A percentile compares a stretch with the other conserved stretches of the same genome.
These are phyloP conservation scores for Coemansia sp. DNA, from an alignment of 192 early-diverging fungal genomes.

Conservation along the genomic window DNA sequence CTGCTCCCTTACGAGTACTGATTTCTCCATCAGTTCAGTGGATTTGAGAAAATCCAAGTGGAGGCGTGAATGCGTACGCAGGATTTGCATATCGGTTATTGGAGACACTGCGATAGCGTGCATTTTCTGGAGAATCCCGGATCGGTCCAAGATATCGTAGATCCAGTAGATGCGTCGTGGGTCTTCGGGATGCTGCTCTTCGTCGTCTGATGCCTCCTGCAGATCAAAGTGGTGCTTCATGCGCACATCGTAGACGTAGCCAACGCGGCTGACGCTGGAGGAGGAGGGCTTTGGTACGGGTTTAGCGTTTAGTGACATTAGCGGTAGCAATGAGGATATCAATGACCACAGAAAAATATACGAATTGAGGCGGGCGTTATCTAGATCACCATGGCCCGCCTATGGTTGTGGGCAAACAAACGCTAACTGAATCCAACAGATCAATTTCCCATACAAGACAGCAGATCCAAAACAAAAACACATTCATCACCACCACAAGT, in stretches of 20 bases:
- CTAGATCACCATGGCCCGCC: too few species aligned
- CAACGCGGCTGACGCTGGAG: too few species aligned
- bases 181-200: conserved; percentile 69
- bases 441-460: too few species aligned
- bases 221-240: conserved; percentile 69
- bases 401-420: too few species aligned
- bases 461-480: too few species aligned
- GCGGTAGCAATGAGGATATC: too few species aligned
- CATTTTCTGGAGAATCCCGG: conserved; percentile 57
- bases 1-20: conserved; percentile 45
- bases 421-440: too few species aligned
- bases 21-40: conserved; percentile 55
- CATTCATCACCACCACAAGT: too few species aligned
- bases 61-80: conserved; percentile 58
- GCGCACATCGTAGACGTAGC: conserved; percentile 63
- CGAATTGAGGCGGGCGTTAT: too few species aligned
- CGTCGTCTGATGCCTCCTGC: conserved; percentile 40
- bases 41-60: conserved; percentile 53
- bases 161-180: conserved; percentile 75
- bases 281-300: too few species aligned
- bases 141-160: conserved; percentile 55
- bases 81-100: conserved; percentile 32
- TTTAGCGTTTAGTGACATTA: too few species aligned
- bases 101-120: conserved; percentile 10
- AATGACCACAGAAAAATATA: too few species aligned